These are phyloP conservation scores for Ceriops tagal DNA, from an alignment of 345 rosid species.

Conservation along the genomic window DNA sequence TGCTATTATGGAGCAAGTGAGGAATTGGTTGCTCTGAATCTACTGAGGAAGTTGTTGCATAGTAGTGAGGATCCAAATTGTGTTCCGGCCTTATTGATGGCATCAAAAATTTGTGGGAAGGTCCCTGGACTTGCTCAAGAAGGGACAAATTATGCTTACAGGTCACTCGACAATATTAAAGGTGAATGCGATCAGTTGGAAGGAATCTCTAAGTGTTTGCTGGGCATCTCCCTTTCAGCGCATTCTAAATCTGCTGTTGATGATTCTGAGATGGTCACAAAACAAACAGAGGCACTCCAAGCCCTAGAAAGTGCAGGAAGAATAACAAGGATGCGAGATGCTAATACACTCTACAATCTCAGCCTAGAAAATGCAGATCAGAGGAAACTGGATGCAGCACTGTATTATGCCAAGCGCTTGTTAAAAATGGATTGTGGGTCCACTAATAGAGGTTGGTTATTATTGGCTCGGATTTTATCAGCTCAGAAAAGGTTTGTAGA, in stretches of 20 bases:
- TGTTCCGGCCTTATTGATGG: constrained; percentile 55
- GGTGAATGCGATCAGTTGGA: constrained; percentile 45
- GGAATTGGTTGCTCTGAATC: constrained; percentile 57
- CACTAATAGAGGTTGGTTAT: constrained; percentile 57
- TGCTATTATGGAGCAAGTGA: constrained; percentile 70
- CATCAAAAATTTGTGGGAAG: constrained; percentile 61
- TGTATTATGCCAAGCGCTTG: constrained; percentile 39
- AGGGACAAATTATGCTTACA: constrained; percentile 54
- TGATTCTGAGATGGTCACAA: constrained; percentile 44
- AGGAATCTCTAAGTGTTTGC: constrained; percentile 40
- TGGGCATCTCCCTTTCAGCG: constrained; percentile 54
- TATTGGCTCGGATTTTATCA: constrained; percentile 70
- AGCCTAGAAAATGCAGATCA: constrained; percentile 69
- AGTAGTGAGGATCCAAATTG: constrained; percentile 47
- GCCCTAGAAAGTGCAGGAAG: constrained; percentile 48
- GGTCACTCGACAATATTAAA: constrained; percentile 44
- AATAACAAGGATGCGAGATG: constrained; percentile 44
- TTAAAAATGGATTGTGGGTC: constrained; percentile 60
- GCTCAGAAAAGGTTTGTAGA: constrained; percentile 58
- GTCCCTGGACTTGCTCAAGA: constrained; percentile 48
- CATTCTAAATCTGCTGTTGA: constrained; percentile 46
- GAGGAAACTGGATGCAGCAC: constrained; percentile 65
- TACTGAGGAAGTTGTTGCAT: constrained; percentile 55
- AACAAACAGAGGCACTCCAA: constrained; percentile 59
- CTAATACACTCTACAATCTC: constrained; percentile 54